Percentiles rank a stretch among this genome's conserved stretches.
Evolutionary conservation across 495 filamentous ascomycete genomes (phyloP).

Genomic region (Daldinia decipiens): DNA sequence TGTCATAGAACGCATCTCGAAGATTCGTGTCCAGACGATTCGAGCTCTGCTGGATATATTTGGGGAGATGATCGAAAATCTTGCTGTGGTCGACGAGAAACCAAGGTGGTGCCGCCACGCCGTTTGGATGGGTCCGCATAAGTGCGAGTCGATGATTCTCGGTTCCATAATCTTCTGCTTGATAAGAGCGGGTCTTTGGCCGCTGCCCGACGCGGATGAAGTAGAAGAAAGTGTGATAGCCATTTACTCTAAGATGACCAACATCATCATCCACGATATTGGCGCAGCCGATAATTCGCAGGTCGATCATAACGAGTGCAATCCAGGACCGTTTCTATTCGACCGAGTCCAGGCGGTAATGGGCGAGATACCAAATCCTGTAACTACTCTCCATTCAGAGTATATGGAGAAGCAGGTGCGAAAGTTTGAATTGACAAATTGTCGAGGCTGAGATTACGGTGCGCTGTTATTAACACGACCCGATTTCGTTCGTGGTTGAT

Average conservation of each 20-base stretch:
- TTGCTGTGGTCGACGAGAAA: conserved; percentile 27
- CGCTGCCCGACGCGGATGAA: conserved; percentile 21
- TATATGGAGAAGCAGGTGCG: not conserved
- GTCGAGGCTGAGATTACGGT: not conserved
- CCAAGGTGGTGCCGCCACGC: conserved; percentile 28
- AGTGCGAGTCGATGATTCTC: conserved; percentile 35
- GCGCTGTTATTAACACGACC: not conserved
- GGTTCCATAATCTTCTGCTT: conserved; percentile 34
- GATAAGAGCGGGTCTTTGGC: conserved; percentile 23
- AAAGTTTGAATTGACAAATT: not conserved
- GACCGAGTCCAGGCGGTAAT: not conserved
- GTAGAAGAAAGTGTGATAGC: conserved; percentile 9
- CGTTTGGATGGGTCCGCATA: conserved; percentile 16
- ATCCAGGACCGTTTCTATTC: not conserved
- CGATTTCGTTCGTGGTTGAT: not conserved
- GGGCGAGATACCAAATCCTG: not conserved
- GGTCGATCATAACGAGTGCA: not conserved
- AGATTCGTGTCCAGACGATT: conserved; percentile 19
- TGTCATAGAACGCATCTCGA: not conserved
- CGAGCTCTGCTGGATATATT: conserved; percentile 20
- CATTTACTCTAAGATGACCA: not conserved
- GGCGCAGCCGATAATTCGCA: not conserved
- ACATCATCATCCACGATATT: not conserved
- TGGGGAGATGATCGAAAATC: conserved; percentile 17
- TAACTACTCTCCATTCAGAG: not conserved